phyloP scores from a whole-genome alignment of 2,329 filamentous ascomycete species.

The Paracamarosporium sp. region DNA sequence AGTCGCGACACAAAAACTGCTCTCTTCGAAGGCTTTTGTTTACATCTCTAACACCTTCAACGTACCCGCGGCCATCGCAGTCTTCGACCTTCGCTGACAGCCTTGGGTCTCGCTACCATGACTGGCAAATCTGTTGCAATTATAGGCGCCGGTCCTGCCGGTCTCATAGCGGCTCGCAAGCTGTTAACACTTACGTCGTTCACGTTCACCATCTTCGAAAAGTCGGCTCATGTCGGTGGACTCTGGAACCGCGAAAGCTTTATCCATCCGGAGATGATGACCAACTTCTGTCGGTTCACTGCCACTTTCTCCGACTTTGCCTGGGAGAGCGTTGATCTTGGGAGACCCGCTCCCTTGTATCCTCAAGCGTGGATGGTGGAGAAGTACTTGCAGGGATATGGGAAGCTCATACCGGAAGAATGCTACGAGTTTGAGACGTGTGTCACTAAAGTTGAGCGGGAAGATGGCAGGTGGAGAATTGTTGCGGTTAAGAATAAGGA shows the following conservation, averaged over 20 bases:
- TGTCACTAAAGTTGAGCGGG: slow-evolving; percentile 21
- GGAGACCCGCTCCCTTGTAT: slow-evolving; percentile 61
- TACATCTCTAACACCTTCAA: too few species aligned
- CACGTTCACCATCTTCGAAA: slow-evolving; percentile 72
- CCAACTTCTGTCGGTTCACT: slow-evolving; percentile 77
- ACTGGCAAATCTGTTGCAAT: slow-evolving; percentile 37
- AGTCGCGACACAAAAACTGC: neutral
- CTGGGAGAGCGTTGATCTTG: slow-evolving; percentile 61
- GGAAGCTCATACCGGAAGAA: slow-evolving; percentile 61
- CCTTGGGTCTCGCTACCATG: neutral
- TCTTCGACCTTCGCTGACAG: neutral
- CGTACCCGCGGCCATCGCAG: neutral
- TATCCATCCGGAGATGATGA: slow-evolving; percentile 60
- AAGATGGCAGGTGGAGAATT: neutral
- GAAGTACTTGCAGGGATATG: slow-evolving; percentile 70
- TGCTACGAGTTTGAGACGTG: slow-evolving; percentile 57
- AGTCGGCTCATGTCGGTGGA: slow-evolving; percentile 70
- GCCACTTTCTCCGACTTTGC: slow-evolving; percentile 68
- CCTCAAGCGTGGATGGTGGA: slow-evolving; percentile 78
- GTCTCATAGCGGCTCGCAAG: slow-evolving; percentile 62
- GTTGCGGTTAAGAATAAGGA: neutral
- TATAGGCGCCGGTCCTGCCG: slow-evolving; percentile 47
- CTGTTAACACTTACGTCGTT: slow-evolving; percentile 67
- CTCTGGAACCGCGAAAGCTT: slow-evolving; percentile 63
- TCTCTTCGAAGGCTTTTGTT: too few species aligned